Evolutionary conservation across 75 land plant species (phyloP).

Genomic region (Chamaecyparis obtusa): DNA sequence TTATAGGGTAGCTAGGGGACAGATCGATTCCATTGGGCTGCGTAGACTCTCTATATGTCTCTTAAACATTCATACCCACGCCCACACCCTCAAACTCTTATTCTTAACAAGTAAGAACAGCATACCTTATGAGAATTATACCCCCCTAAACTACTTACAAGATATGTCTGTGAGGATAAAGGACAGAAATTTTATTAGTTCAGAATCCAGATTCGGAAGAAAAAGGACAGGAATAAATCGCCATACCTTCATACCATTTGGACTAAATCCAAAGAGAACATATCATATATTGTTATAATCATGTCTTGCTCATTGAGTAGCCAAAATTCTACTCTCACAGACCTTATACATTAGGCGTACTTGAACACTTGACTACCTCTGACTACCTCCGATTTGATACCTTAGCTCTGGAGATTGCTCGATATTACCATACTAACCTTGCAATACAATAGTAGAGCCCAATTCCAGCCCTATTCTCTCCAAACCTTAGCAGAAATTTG

Average conservation of each 20-base stretch:
- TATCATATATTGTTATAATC: neutral
- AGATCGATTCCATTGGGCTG: neutral
- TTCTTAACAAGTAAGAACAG: neutral
- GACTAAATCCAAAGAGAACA: neutral
- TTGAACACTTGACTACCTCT: too few relatives aligned
- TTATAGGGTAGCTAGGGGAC: neutral
- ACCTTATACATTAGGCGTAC: neutral
- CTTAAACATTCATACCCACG: neutral
- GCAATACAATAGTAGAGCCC: neutral
- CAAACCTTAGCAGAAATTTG: neutral
- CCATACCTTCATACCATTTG: neutral
- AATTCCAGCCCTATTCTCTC: neutral
- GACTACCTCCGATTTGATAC: neutral
- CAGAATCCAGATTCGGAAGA: neutral
- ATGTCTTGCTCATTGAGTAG: neutral
- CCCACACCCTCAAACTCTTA: neutral
- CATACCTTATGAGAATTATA: neutral
- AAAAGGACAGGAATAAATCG: neutral
- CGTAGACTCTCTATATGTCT: too few relatives aligned
- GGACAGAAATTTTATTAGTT: neutral
- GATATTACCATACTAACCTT: neutral
- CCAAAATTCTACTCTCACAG: neutral
- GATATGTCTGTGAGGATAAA: neutral
- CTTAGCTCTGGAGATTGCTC: neutral
- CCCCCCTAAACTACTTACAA: neutral